Conservation (phyloP, 345 rosid genomes). For the Limnanthes douglasii region DNA sequence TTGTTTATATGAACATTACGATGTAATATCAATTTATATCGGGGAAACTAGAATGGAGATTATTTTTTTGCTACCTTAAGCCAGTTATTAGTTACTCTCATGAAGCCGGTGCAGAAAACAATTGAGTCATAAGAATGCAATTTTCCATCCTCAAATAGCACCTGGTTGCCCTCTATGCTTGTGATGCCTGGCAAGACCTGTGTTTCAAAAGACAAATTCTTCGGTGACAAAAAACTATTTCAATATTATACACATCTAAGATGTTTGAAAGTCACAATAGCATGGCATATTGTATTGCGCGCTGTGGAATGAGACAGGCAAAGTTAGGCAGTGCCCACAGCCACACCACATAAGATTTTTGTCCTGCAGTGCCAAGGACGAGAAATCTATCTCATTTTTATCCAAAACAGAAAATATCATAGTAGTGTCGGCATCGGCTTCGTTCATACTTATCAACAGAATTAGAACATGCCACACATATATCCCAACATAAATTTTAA, state of each 20-base stretch:
- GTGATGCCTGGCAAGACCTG: slow-evolving; percentile 21
- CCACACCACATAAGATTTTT: no score
- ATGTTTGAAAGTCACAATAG: no score
- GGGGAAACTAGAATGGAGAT: not conserved
- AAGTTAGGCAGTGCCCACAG: no score
- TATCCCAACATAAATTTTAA: no score
- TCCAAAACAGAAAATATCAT: not conserved
- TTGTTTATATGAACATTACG: not conserved
- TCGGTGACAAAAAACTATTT: not conserved
- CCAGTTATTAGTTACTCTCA: slow-evolving; percentile 34
- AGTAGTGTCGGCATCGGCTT: no score
- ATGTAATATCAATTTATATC: not conserved
- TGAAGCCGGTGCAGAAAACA: slow-evolving; percentile 47
- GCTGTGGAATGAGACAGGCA: no score
- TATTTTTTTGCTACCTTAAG: slow-evolving; percentile 39
- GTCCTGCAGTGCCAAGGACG: no score
- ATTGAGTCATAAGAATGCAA: slow-evolving; percentile 18
- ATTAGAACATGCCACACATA: no score
- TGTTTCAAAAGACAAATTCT: not conserved
- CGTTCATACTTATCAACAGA: no score
- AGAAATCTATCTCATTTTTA: not conserved
- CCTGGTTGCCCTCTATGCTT: slow-evolving; percentile 12
- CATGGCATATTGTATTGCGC: no score
- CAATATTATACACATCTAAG: not conserved
- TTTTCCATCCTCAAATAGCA: slow-evolving; percentile 17